Conservation (phyloP, 2,329 filamentous ascomycete species). For the Trichoderma harzianum region DNA sequence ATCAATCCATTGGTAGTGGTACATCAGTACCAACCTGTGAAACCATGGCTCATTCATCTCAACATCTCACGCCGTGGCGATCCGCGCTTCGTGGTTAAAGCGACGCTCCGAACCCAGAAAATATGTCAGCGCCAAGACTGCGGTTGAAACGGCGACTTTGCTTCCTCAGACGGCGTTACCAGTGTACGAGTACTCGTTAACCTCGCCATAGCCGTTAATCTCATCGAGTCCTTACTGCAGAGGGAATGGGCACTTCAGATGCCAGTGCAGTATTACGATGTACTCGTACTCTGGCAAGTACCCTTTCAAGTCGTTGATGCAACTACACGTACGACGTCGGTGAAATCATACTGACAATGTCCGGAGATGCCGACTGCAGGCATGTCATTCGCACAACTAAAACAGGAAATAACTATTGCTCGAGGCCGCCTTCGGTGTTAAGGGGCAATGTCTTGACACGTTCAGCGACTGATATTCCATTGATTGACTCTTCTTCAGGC, state of each 20-base stretch:
- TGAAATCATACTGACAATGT: conserved; percentile 8
- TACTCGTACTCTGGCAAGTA: background rate
- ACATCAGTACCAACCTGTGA: background rate
- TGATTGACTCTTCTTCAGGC: background rate
- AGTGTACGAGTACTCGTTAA: too few relatives aligned
- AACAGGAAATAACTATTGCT: background rate
- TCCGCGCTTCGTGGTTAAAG: background rate
- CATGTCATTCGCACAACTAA: conserved; percentile 9
- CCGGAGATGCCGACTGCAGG: conserved; percentile 17
- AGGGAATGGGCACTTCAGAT: background rate
- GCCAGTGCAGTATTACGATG: background rate
- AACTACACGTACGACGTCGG: background rate
- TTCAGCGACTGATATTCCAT: background rate
- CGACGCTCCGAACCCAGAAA: background rate
- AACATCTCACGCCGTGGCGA: background rate
- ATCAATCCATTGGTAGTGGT: background rate
- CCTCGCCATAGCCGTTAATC: background rate
- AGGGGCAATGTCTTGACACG: background rate
- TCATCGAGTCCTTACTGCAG: background rate
- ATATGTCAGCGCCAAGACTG: conserved; percentile 1
- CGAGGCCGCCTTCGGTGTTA: conserved; percentile 4
- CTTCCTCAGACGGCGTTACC: background rate
- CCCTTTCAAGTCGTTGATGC: background rate
- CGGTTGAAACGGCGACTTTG: background rate
- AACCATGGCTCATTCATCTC: background rate